Percentiles rank a stretch among this genome's conserved stretches.
Conservation (phyloP, 257 asterid genomes). For the Salvia miltiorrhiza region DNA sequence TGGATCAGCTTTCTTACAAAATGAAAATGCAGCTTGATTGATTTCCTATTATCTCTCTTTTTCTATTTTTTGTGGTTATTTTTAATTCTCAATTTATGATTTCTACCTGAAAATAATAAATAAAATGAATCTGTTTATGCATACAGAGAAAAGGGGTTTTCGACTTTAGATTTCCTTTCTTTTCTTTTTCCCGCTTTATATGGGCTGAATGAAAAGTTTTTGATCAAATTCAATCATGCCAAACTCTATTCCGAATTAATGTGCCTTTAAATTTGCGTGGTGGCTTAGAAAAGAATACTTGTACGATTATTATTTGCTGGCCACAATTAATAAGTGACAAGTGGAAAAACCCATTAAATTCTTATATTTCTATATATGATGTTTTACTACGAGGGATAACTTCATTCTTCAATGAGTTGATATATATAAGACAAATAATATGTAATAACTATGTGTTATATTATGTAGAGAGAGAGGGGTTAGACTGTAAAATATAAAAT, state of each 20-base stretch:
- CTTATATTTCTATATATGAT: too few relatives aligned
- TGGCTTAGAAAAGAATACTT: background rate
- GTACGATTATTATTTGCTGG: background rate
- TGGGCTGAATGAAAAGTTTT: conserved; percentile 18
- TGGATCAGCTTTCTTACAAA: conserved; percentile 26
- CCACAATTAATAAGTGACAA: background rate
- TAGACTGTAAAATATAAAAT: too few relatives aligned
- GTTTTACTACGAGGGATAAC: background rate
- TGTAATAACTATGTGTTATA: background rate
- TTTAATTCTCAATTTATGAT: background rate
- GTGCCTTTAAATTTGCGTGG: conserved; percentile 26
- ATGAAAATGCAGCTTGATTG: conserved; percentile 18
- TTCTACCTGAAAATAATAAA: background rate
- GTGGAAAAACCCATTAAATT: background rate
- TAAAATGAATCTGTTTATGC: background rate
- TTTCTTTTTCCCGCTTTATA: conserved; percentile 20
- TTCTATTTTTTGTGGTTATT: conserved; percentile 13
- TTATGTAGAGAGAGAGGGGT: too few relatives aligned
- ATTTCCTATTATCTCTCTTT: conserved; percentile 4
- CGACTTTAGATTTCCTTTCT: conserved; percentile 24
- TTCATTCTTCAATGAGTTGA: background rate
- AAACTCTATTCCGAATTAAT: conserved; percentile 21
- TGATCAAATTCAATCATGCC: conserved; percentile 27
- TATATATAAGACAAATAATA: background rate
- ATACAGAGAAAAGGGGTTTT: conserved; percentile 10